phyloP scores from a whole-genome alignment of 2,329 filamentous ascomycete genomes.

The Ascochyta koolunga region DNA sequence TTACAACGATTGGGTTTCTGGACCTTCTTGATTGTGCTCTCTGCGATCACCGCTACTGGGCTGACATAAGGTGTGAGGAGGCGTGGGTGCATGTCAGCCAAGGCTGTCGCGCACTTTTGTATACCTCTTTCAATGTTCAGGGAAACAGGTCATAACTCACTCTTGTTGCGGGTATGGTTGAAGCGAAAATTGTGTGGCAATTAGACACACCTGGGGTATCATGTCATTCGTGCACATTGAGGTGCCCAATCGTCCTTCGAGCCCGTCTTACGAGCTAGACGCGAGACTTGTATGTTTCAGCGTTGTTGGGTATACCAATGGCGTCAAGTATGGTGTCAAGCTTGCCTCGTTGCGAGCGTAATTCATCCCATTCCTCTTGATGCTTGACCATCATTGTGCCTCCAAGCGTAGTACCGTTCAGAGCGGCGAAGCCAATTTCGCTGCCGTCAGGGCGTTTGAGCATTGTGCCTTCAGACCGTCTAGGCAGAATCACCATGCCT shows the following conservation, averaged over 20 bases:
- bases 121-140: not conserved
- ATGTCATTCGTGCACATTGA: not conserved
- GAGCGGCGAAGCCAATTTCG: constrained; percentile 52
- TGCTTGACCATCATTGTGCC: constrained; percentile 66
- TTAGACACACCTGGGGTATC: not conserved
- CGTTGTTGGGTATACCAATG: constrained; percentile 41
- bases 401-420: constrained; percentile 64
- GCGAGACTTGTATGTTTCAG: constrained; percentile 5
- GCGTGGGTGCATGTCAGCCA: constrained; percentile 49
- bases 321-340: constrained; percentile 53
- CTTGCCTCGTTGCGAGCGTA: constrained; percentile 50
- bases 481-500: constrained; percentile 61
- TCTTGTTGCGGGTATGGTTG: not conserved
- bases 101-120: not conserved
- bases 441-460: constrained; percentile 49
- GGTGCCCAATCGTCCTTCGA: not conserved
- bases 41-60: not conserved
- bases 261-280: constrained; percentile 4
- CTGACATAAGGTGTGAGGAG: constrained; percentile 16
- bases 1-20: constrained; percentile 16
- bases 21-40: constrained; percentile 12
- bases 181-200: not conserved
- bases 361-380: constrained; percentile 58
- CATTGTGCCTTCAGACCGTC: constrained; percentile 53
- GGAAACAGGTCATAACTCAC: not conserved